Base-by-base conservation (phyloP, 768 basidiomycete species). In the Hysterangium stoloniferum region DNA sequence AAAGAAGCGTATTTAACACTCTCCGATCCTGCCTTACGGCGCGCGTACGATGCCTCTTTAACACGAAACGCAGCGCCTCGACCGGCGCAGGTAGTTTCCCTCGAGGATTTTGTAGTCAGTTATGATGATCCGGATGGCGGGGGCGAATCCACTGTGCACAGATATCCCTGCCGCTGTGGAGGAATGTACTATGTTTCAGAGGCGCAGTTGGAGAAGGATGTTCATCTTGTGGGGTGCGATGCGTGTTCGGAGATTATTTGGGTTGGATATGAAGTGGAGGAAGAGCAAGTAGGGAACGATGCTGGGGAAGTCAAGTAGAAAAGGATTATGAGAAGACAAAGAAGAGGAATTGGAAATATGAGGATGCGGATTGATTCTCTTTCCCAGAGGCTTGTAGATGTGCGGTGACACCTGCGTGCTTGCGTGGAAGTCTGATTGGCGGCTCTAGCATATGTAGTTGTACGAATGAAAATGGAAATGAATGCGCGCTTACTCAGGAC, bases 221-320 rank as follows among this genome's bases (percentile, higher is more conserved):
- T 70, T 43, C 88, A 91, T 62, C 71, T 91, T 5, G 68, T 88
- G 8, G 79, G 75, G 1, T 92, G 89, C 56, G 75, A 66, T 48
- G 77, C 77, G 47, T 91, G 88, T 61, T 92, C 89, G 13, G 89
- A 91, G 64, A 79, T 78, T 7, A 69, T 91, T 1, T 91, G 87
- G 85, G 84, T 80, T n/a, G 88, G 89, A 1, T 91, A 88, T 58
- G 83, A 91, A 64, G 59, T 75, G 17, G 69, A 71, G n/a, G n/a
- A n/a, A n/a, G n/a, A n/a, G n/a, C n/a, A n/a, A n/a, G n/a, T n/a
- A n/a, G n/a, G n/a, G n/a, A n/a, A n/a, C n/a, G n/a, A n/a, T n/a
- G n/a, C n/a, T n/a, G n/a, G n/a, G n/a, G n/a, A n/a, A n/a, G n/a
- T n/a, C n/a, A n/a, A n/a, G n/a, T n/a, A n/a, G n/a, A n/a, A n/a